phyloP scores from a whole-genome alignment of 441 rosid species.

The Corymbia calophylla region DNA sequence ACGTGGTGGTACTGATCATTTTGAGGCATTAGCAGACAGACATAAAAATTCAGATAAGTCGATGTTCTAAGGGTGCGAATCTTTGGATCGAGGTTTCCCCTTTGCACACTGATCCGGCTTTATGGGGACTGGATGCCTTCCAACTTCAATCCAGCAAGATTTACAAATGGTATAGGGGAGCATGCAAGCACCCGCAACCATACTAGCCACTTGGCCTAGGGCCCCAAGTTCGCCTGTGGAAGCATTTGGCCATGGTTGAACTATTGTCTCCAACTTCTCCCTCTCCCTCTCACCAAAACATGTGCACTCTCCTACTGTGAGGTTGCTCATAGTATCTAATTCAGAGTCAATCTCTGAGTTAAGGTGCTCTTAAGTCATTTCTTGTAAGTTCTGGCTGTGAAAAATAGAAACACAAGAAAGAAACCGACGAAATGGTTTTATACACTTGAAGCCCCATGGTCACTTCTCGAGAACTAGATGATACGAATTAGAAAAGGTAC shows the following conservation, averaged over 20 bases:
- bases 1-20: no score
- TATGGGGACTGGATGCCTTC: neutral
- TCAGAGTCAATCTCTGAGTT: neutral
- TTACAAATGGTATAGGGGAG: neutral
- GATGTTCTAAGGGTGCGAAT: constrained; percentile 11
- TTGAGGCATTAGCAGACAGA: constrained; percentile 16
- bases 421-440: neutral
- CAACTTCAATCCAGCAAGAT: neutral
- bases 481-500: neutral
- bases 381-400: neutral
- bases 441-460: neutral
- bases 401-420: neutral
- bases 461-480: neutral
- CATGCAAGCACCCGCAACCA: neutral
- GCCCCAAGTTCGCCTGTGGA: neutral
- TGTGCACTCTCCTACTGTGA: neutral
- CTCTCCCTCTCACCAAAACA: neutral
- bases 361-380: neutral
- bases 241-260: neutral
- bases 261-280: neutral
- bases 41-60: constrained; percentile 2
- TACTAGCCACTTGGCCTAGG: neutral
- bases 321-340: neutral
- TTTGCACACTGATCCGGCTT: neutral
- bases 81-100: constrained; percentile 9